Evolutionary conservation across 2,329 filamentous ascomycete genomes (phyloP), one percentile per base, ranked within the genome.

Genomic region (Ceratocystis cubensis): DNA sequence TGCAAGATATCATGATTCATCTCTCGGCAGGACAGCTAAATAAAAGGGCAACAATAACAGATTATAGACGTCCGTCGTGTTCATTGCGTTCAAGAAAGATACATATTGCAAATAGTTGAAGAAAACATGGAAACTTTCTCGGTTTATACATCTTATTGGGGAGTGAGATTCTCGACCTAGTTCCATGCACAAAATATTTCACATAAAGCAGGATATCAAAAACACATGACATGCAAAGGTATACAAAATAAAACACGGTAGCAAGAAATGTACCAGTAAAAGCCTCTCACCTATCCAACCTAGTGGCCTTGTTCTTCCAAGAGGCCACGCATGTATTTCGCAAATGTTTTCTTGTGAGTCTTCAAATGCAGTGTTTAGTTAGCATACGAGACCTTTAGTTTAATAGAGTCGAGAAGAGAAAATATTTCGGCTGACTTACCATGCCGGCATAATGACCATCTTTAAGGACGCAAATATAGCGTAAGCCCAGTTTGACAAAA

Each of bases 331-430:
- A 96, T 88, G 74, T 96, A 96, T 75, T 90, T 92, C 68, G 96
- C 93, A 78, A 99, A 97, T 3, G 86, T 87, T 79, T 99, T 99
- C 79, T 97, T 97, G 76, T 99, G 94, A 63, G 88, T 84, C 87
- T 89, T 41, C 20, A 30, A 15, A 5, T 30, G 17, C 2, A 20
- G n/a, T 8, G 3, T 25, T 10, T 59, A 46, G 56, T n/a, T 22
- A 48, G 50, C 30, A 63, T 64, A 6, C 33, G 5, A 61, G n/a
- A 64, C 33, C 10, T 22, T 37, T 15, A 8, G 15, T 63, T 63
- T 25, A 5, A 53, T 25, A 6, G 10, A 25, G 48, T 46, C 7
- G 22, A 2, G 37, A 20, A 41, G 25, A 41, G 5, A 7, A 2
- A 37, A 2, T 25, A 4, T 5, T 25, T 17, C 25, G 8, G 61